Conservation (phyloP, 495 filamentous ascomycete species). For the Lophiotrema nucula region DNA sequence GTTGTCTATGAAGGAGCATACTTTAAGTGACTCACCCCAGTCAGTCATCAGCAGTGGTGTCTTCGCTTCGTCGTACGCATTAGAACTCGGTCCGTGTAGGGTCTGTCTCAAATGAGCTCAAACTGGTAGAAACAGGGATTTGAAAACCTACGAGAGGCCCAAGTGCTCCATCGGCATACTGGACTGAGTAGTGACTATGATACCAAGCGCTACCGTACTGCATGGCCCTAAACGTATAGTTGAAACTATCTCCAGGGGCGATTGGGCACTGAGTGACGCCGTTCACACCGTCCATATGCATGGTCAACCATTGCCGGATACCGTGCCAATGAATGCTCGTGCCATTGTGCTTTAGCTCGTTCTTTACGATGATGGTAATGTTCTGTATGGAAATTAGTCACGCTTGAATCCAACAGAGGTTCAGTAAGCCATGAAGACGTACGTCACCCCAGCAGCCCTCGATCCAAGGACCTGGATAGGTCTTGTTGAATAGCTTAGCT, state of each 20-base stretch:
- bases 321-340: constrained; percentile 29
- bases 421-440: not conserved
- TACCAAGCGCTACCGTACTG: constrained; percentile 34
- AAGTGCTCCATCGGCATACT: constrained; percentile 50
- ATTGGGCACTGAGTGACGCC: constrained; percentile 32
- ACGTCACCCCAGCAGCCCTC: constrained; percentile 45
- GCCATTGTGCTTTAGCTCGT: constrained; percentile 34
- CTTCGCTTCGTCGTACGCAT: constrained; percentile 57
- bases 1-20: constrained; percentile 17
- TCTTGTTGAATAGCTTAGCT: constrained; percentile 34
- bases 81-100: constrained; percentile 57
- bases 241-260: constrained; percentile 27
- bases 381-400: not conserved
- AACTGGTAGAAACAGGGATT: constrained; percentile 15
- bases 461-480: constrained; percentile 40
- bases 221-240: constrained; percentile 22
- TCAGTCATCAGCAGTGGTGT: constrained; percentile 44
- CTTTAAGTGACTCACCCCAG: constrained; percentile 22
- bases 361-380: constrained; percentile 32
- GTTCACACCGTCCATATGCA: constrained; percentile 24
- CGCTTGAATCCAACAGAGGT: not conserved
- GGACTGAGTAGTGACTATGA: constrained; percentile 29
- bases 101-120: constrained; percentile 13
- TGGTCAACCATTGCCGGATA: constrained; percentile 13
- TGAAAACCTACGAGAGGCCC: constrained; percentile 48